phyloP scores from a whole-genome alignment of 2,329 filamentous ascomycete genomes.

The Gnomoniopsis sp. region DNA sequence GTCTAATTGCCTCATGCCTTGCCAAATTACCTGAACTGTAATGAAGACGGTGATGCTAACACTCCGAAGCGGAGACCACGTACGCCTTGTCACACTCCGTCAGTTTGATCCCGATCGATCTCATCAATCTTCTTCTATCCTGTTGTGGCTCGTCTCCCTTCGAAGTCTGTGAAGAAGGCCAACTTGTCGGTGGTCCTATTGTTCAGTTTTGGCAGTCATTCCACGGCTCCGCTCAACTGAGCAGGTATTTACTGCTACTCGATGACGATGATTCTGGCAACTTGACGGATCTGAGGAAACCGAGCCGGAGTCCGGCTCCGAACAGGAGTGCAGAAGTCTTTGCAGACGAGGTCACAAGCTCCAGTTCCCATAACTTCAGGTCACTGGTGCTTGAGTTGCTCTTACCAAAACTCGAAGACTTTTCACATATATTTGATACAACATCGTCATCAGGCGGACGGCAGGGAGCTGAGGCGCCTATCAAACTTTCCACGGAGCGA shows the following conservation, averaged over 20 bases:
- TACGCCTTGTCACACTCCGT: constrained; percentile 63
- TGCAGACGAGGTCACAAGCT: not conserved
- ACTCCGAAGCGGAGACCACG: constrained; percentile 55
- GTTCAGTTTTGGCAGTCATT: constrained; percentile 46
- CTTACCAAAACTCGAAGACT: constrained; percentile 48
- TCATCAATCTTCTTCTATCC: constrained; percentile 66
- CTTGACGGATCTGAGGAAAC: not conserved
- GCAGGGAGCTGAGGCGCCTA: constrained; percentile 39
- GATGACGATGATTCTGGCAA: constrained; percentile 26
- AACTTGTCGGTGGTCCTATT: constrained; percentile 45
- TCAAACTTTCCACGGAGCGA: constrained; percentile 49
- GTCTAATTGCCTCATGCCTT: constrained; percentile 22
- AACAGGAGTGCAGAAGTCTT: not conserved
- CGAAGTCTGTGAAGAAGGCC: constrained; percentile 26
- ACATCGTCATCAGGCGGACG: constrained; percentile 35
- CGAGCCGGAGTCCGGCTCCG: not conserved
- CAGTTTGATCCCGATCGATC: constrained; percentile 61
- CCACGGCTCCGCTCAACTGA: constrained; percentile 39
- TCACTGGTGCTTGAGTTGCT: constrained; percentile 53
- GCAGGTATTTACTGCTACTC: constrained; percentile 55
- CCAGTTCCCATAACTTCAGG: constrained; percentile 39
- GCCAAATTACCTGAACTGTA: not conserved
- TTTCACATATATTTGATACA: constrained; percentile 42
- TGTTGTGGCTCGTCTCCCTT: constrained; percentile 56
- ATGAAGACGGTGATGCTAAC: constrained; percentile 4